phyloP scores from a whole-genome alignment of 805 yeast species.

The Saccharomycopsis lassenensis region DNA sequence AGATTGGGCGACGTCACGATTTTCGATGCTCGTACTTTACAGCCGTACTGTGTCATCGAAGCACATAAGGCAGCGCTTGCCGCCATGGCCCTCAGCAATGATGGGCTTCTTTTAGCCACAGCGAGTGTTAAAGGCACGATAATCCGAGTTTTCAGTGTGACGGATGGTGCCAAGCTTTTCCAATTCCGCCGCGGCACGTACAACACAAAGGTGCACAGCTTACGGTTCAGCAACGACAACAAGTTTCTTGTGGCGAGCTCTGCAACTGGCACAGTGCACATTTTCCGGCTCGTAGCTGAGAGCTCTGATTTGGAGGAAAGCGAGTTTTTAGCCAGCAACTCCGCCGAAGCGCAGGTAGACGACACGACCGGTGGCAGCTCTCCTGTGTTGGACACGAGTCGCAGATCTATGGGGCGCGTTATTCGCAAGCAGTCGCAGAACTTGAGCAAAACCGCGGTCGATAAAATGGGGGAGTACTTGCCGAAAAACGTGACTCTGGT shows the following conservation, averaged over 20 bases:
- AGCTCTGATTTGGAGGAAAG: slow-evolving; percentile 31
- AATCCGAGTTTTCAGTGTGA: slow-evolving; percentile 53
- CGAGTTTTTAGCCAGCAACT: not conserved
- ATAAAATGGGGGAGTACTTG: slow-evolving; percentile 72
- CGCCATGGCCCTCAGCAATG: slow-evolving; percentile 48
- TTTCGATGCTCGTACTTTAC: slow-evolving; percentile 49
- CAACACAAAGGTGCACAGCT: slow-evolving; percentile 66
- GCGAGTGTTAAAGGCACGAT: slow-evolving; percentile 74
- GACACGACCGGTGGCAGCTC: slow-evolving; percentile 21
- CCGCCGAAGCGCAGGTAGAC: slow-evolving; percentile 13
- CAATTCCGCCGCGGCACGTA: slow-evolving; percentile 79
- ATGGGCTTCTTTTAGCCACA: slow-evolving; percentile 59
- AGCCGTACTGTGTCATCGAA: slow-evolving; percentile 58
- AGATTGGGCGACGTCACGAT: slow-evolving; percentile 57
- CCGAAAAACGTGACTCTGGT: slow-evolving; percentile 75
- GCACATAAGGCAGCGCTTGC: slow-evolving; percentile 67
- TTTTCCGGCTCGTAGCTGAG: slow-evolving; percentile 73
- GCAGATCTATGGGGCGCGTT: slow-evolving; percentile 65
- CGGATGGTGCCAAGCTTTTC: slow-evolving; percentile 49
- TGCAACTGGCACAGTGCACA: slow-evolving; percentile 86
- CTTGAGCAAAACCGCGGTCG: slow-evolving; percentile 72
- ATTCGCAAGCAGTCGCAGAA: slow-evolving; percentile 70
- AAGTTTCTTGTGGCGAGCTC: slow-evolving; percentile 71
- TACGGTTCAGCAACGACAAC: slow-evolving; percentile 64
- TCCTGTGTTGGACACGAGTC: slow-evolving; percentile 59